Evolutionary conservation across 768 basidiomycete species (phyloP).

Genomic region (Pleurotus ostreatus): DNA sequence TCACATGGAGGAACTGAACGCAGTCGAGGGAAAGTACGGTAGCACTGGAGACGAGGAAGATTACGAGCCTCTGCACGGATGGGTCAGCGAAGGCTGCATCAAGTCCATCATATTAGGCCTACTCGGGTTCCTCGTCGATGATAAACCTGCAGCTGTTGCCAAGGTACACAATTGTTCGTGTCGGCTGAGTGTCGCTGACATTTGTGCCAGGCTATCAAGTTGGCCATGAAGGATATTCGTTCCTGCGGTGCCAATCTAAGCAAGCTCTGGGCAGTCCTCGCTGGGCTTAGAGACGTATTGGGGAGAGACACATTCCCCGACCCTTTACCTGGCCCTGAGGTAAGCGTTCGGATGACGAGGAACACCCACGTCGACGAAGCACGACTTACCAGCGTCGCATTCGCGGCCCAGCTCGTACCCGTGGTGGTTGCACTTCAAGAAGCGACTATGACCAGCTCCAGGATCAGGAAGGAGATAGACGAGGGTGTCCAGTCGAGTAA

Average conservation of each 20-base stretch:
- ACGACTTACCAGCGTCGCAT: constrained; percentile 28
- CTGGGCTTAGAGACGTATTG: constrained; percentile 36
- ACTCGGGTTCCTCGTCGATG: constrained; percentile 48
- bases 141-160: constrained; percentile 32
- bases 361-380: constrained; percentile 17
- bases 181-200: constrained; percentile 5
- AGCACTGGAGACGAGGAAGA: constrained; percentile 25
- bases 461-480: constrained; percentile 59
- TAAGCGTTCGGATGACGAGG: constrained; percentile 28
- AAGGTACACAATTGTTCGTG: constrained; percentile 22
- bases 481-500: constrained; percentile 50
- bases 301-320: constrained; percentile 33
- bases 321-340: constrained; percentile 52
- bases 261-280: constrained; percentile 60
- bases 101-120: constrained; percentile 63
- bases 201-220: constrained; percentile 33
- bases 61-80: constrained; percentile 36
- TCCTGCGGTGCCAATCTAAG: constrained; percentile 50
- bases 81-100: constrained; percentile 65
- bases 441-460: constrained; percentile 37
- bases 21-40: constrained; percentile 32
- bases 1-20: constrained; percentile 63
- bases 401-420: constrained; percentile 64
- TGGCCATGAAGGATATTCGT: constrained; percentile 49
- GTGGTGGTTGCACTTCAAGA: constrained; percentile 59